Base-by-base conservation (phyloP, 768 basidiomycete genomes). In the Phanerochaete carnosa region DNA sequence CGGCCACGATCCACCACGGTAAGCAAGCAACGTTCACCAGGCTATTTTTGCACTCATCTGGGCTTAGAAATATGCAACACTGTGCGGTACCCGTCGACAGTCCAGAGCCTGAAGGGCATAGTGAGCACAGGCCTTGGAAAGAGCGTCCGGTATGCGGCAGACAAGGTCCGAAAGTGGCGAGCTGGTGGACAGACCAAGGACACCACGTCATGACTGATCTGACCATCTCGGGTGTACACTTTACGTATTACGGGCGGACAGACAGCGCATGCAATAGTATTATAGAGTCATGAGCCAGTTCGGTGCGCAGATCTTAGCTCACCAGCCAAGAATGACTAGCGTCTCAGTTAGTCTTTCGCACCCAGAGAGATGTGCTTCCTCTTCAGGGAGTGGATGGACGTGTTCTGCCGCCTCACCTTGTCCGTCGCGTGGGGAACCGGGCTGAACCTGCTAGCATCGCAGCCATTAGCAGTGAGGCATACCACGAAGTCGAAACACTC, bases 81-180 rank as follows among this genome's bases (percentile, higher is more conserved):
- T 69, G 94, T 96, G 45, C 81, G 89, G 64, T 82, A 85, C 65
- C 94, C 95, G 5, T 92, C 95, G 15, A 85, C 91, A 1, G 77
- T 91, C 9, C 95, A 98, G 76, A 80, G 89, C 4, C 64, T 92
- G 60, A 98, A 97, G 75, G 94, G 95, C 28, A 69, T 98, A 51
- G 82, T 90, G 22, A 94, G 88, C 59, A 90, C 92, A 9, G 95
- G 95, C 3, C 63, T 90, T 11, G 78, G 80, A 51, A 95, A 94
- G 80, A 92, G 91, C 69, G 59, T 87, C 5, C 83, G 83, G 45
- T 98, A 98, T 67, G 77, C 83, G 47, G 64, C 80, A 26, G 84
- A 87, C 49, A 98, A 98, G 77, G 76, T 95, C 22, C 74, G 82
- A 37, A 98, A 98, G 74, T 97, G 94, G 90, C 90, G 90, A 84